phyloP scores from a whole-genome alignment of 306 rosid genomes.

The Senna siamea region DNA sequence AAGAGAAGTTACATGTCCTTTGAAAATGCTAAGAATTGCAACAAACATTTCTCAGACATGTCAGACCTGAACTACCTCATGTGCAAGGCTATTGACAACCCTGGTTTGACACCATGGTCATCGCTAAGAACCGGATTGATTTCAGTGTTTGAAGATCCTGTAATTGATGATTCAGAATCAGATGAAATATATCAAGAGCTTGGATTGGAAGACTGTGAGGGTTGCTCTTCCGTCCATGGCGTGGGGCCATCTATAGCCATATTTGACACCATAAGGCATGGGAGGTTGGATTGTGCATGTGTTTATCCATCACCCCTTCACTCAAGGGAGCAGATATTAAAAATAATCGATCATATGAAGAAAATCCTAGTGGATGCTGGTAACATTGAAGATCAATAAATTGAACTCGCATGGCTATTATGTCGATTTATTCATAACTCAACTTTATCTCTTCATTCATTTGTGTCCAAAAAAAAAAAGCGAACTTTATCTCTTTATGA shows the following conservation, averaged over 20 bases:
- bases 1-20: constrained; percentile 64
- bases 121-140: constrained; percentile 78
- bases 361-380: constrained; percentile 60
- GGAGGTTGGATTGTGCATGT: constrained; percentile 68
- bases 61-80: constrained; percentile 90
- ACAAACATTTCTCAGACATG: constrained; percentile 95
- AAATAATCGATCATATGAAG: constrained; percentile 66
- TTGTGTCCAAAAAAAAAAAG: no score
- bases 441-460: constrained; percentile 5
- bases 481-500: constrained; percentile 7
- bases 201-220: constrained; percentile 74
- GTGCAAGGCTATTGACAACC: constrained; percentile 90
- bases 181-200: constrained; percentile 46
- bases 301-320: constrained; percentile 84
- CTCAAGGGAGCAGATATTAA: constrained; percentile 82
- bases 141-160: constrained; percentile 81
- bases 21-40: constrained; percentile 59
- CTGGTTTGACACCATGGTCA: constrained; percentile 72
- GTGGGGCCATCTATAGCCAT: constrained; percentile 88
- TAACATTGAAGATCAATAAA: constrained; percentile 39
- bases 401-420: constrained; percentile 28
- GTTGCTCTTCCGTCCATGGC: constrained; percentile 83
- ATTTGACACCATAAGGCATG: constrained; percentile 69
- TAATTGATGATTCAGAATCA: constrained; percentile 51
- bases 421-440: constrained; percentile 19